Base-by-base conservation (phyloP, 2,329 filamentous ascomycete genomes). In the Stromatinia cepivora region DNA sequence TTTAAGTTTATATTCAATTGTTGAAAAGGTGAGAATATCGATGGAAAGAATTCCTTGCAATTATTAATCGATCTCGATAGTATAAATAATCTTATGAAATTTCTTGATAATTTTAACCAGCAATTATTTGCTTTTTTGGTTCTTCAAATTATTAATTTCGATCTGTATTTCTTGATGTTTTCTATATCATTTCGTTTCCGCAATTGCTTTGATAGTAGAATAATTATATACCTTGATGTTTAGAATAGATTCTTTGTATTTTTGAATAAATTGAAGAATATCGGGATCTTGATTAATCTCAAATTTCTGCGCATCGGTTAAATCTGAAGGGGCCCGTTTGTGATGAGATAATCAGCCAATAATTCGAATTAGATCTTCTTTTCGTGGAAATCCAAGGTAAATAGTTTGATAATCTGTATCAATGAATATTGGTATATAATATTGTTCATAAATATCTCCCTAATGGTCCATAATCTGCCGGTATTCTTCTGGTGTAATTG, bases 271-370 rank as follows among this genome's bases (percentile, higher is more conserved):
- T 25, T 50, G 7, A 50, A 50, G 48, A 25, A 50, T 50, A 10
- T 50, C 22, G 5, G 22, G 22, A 50, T 50, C 48, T 50, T 50
- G 22, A 7, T 11, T 50, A 20, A 50, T 50, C 22, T 50, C 48
- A 50, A 50, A 53, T 28, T 53, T 15, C 4, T 54, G 28, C 17
- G 34, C 2, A 20, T 54, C 6, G 15, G 28, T 54, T 15, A 54
- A 54, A 6, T 10, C 6, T 11, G 1, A 11, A 54, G 52, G 28
- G 28, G 28, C 28, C 9, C 6, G 28, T 15, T 54, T 15, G 17
- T 54, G 6, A 34, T 9, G 39, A 34, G 66, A 45, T 70, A 46
- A 39, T 56, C 66, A 61, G 69, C 69, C 57, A 64, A 50, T 25
- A 34, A 5, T 15, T 54, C 13, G 52, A 54, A 54, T 34, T 34